These are phyloP conservation scores for Magnaporthiopsis rhizophila DNA, from an alignment of 2,329 filamentous ascomycete species.

Conservation along the genomic window DNA sequence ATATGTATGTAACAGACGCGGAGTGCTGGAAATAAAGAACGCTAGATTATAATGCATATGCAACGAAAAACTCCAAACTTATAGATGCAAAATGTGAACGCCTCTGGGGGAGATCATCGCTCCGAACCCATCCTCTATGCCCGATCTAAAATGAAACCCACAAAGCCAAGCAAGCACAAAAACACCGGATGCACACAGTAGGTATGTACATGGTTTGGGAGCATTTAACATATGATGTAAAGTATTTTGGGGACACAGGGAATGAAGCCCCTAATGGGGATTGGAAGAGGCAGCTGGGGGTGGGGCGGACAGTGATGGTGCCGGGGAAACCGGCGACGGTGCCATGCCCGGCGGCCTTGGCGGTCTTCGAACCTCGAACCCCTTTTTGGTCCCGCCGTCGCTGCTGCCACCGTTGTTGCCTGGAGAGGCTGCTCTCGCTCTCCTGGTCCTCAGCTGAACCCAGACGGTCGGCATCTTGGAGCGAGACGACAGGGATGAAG, in stretches of 20 bases:
- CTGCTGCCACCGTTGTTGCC: background rate
- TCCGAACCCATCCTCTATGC: background rate
- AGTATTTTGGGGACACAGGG: background rate
- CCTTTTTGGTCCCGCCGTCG: background rate
- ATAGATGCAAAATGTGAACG: background rate
- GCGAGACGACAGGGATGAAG: background rate
- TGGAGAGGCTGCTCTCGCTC: background rate
- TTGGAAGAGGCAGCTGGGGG: background rate
- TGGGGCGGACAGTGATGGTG: background rate
- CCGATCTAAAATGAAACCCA: background rate
- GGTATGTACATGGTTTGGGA: background rate
- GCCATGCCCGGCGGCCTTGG: background rate
- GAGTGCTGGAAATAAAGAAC: background rate
- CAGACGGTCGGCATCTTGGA: background rate
- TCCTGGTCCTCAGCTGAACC: background rate
- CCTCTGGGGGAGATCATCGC: background rate
- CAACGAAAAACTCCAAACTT: background rate
- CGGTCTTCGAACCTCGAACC: constrained; percentile 6
- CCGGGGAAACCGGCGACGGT: background rate
- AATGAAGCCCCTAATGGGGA: background rate
- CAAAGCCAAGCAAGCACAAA: background rate
- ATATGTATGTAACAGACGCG: no score
- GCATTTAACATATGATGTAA: background rate
- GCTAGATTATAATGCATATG: background rate
- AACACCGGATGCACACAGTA: background rate